phyloP scores from a whole-genome alignment of 2,329 filamentous ascomycete genomes.

The Talaromyces piceae region DNA sequence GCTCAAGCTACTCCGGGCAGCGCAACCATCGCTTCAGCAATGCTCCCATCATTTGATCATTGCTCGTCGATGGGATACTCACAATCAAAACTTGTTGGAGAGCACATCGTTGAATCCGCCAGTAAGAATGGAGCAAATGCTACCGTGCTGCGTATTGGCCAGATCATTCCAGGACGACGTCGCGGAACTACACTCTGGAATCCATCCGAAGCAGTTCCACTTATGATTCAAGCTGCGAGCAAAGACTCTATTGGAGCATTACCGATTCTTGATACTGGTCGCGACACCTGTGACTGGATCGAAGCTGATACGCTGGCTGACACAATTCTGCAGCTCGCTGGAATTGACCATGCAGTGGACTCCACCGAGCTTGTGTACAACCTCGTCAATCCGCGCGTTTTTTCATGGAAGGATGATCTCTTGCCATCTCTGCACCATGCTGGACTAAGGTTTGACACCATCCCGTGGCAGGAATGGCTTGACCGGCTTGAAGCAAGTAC shows the following conservation, averaged over 20 bases:
- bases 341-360: constrained; percentile 3
- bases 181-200: constrained; percentile 29
- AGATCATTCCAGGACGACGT: constrained; percentile 24
- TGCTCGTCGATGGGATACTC: constrained; percentile 26
- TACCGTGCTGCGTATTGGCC: constrained; percentile 27
- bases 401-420: constrained; percentile 4
- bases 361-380: constrained; percentile 2
- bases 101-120: constrained; percentile 23
- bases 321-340: constrained; percentile 21
- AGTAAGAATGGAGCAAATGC: constrained; percentile 18
- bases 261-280: constrained; percentile 15
- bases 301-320: constrained; percentile 24
- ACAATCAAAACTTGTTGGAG: constrained; percentile 26
- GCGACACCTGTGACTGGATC: constrained; percentile 23
- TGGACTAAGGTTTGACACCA: constrained; percentile 2
- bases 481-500: constrained; percentile 2
- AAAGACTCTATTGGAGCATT: constrained; percentile 17
- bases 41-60: constrained; percentile 9
- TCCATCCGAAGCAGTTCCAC: constrained; percentile 24
- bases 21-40: constrained; percentile 14
- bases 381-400: constrained; percentile 3
- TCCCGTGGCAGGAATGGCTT: constrained; percentile 3
- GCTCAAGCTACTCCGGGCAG: constrained; percentile 15
- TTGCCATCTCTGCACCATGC: constrained; percentile 1
- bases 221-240: constrained; percentile 26